phyloP scores from a whole-genome alignment of 495 filamentous ascomycete genomes.

The Penicillium pulvis region DNA sequence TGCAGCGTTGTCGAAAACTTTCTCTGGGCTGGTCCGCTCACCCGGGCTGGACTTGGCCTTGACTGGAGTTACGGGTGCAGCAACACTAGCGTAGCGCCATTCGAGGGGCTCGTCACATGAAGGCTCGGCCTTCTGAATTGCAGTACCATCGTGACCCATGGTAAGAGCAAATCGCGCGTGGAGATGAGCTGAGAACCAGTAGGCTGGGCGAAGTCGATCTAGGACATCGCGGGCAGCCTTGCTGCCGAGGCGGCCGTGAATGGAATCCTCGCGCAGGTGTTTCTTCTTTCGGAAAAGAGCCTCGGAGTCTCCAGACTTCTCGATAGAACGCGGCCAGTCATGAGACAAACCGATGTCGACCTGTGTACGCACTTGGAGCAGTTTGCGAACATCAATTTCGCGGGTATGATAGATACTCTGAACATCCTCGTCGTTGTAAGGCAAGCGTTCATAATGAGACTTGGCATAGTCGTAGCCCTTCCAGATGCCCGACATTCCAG shows the following conservation, averaged over 20 bases:
- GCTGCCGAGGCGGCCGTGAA: slow-evolving; percentile 72
- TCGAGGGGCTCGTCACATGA: slow-evolving; percentile 5
- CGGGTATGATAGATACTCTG: slow-evolving; percentile 84
- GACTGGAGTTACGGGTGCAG: background rate
- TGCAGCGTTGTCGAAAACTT: background rate
- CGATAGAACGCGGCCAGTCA: slow-evolving; percentile 88
- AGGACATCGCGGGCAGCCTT: slow-evolving; percentile 75
- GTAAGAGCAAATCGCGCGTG: slow-evolving; percentile 82
- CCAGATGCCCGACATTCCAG: slow-evolving; percentile 92
- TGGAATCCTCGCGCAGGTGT: slow-evolving; percentile 72
- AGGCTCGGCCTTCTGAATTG: background rate
- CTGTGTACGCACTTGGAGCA: slow-evolving; percentile 79
- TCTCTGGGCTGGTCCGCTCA: background rate
- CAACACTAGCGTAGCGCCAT: slow-evolving; percentile 11
- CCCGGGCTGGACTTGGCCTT: background rate
- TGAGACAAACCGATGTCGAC: slow-evolving; percentile 91
- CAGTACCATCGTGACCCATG: slow-evolving; percentile 58
- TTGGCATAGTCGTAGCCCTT: slow-evolving; percentile 82
- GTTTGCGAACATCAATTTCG: slow-evolving; percentile 87
- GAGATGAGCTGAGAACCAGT: slow-evolving; percentile 95
- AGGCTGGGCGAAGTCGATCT: slow-evolving; percentile 74
- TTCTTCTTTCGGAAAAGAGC: slow-evolving; percentile 69
- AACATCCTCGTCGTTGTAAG: slow-evolving; percentile 72
- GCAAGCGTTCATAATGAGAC: slow-evolving; percentile 81
- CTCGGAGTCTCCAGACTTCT: slow-evolving; percentile 66